Conservation (phyloP, 768 basidiomycete species). For the Leccinellum luteum region DNA sequence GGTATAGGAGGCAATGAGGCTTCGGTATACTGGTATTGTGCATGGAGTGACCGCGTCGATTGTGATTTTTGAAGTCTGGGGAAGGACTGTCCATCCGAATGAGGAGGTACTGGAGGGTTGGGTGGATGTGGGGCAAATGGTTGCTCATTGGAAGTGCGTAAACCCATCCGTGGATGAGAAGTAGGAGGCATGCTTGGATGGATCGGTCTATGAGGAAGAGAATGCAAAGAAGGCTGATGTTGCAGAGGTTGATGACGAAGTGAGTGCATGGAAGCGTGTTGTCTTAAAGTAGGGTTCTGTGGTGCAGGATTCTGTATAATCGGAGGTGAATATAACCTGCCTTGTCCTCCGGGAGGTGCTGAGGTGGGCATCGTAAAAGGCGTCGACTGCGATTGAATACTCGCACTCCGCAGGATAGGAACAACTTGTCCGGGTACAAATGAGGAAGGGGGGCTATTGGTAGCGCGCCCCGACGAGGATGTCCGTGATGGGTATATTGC, state of each 20-base stretch:
- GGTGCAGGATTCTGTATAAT: slow-evolving; percentile 2
- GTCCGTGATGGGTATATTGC: slow-evolving; percentile 20
- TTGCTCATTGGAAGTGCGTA: slow-evolving; percentile 12
- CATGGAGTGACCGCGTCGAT: slow-evolving; percentile 58
- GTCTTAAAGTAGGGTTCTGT: slow-evolving; percentile 16
- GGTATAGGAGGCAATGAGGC: slow-evolving; percentile 38
- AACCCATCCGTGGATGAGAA: slow-evolving; percentile 18
- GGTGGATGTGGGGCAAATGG: slow-evolving; percentile 9
- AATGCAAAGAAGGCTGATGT: slow-evolving; percentile 16
- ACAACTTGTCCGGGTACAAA: slow-evolving; percentile 36
- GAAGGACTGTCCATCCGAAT: slow-evolving; percentile 46
- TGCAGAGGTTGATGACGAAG: slow-evolving; percentile 29
- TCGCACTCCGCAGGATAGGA: slow-evolving; percentile 39
- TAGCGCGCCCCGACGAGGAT: slow-evolving; percentile 20
- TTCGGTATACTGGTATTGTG: slow-evolving; percentile 46
- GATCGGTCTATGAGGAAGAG: slow-evolving; percentile 10
- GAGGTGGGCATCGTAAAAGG: slow-evolving; percentile 22
- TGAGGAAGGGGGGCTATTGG: slow-evolving; percentile 30
- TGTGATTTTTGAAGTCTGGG: slow-evolving; percentile 46
- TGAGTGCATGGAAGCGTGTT: slow-evolving; percentile 26
- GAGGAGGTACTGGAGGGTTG: slow-evolving; percentile 16
- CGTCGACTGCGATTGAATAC: slow-evolving; percentile 27
- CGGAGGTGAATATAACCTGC: slow-evolving; percentile 16
- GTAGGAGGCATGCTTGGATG: slow-evolving; percentile 10
- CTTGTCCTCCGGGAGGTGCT: slow-evolving; percentile 20